Evolutionary conservation across 140 eudicot genomes (phyloP), one percentile per base, ranked within the genome.

Genomic region (Oenanthe javanica): DNA sequence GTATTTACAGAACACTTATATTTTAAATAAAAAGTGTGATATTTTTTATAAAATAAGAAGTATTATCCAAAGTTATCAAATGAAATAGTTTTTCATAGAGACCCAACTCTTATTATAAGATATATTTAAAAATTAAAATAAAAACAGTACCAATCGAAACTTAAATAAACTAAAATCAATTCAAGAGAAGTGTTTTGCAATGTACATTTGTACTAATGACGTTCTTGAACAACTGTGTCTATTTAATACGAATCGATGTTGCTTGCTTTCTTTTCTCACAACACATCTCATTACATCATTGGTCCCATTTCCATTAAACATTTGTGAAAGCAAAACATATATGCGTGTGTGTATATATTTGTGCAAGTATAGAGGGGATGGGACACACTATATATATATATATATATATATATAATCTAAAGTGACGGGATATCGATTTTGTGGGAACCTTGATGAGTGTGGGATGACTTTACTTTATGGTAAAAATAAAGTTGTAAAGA

Each of bases 381-480:
- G 36, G 36, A 31, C 36, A 31, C 36, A 31, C 36, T 31, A 31
- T 31, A 31, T 31, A 31, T 31, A 36, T 36, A 36, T 36, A 36
- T 36, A 31, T 31, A 31, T 31, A 31, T 31, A 31, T 31, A 31
- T 31, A 31, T 31, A 31, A 31, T 31, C 69, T 77, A 36, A 63
- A 54, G 61, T 77, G 67, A 77, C 45, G 80, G 45, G 61, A 43
- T 48, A 14, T 25, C 2, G 49, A 51, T 52, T 76, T 51, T 52
- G 71, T 77, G 71, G 67, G 80, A 55, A 51, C 38, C 38, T 77
- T 52, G 79, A 77, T 77, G 78, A 74, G 55, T 16, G 18, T 77
- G 25, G 23, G 52, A 77, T 40, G 27, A 54, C 23, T 52, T 76
- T 15, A 55, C 80, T 31, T 40, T 77, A 27, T 77, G 72, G 73